Conservation (phyloP, 2,329 filamentous ascomycete genomes). For the Chalaropsis ovoidea region DNA sequence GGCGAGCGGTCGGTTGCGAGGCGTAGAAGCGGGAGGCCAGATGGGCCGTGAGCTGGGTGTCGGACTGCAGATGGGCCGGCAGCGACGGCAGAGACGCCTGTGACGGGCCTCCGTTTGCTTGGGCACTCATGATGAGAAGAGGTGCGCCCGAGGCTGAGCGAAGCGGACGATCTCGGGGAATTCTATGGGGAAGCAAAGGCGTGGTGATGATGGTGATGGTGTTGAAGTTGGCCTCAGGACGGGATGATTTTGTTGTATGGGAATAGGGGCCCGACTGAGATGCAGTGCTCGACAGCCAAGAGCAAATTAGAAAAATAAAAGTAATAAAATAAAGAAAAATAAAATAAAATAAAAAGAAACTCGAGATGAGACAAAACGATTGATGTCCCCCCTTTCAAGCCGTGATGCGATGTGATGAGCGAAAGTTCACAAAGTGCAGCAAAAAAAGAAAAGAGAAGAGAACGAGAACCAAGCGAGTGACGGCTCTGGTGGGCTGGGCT, state of each 20-base stretch:
- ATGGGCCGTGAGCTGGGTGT: conserved; percentile 70
- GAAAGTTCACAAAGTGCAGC: not conserved
- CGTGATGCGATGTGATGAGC: not conserved
- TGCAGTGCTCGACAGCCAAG: not conserved
- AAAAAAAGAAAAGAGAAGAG: not conserved
- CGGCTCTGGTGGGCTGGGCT: conserved; percentile 13
- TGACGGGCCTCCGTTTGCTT: conserved; percentile 34
- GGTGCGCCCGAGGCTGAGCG: conserved; percentile 3
- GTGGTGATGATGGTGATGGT: not conserved
- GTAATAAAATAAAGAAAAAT: not conserved
- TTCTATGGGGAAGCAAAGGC: not conserved
- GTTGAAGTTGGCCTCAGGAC: not conserved
- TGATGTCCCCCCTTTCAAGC: not conserved
- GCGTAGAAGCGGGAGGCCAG: conserved; percentile 87
- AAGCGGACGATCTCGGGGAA: too few species aligned
- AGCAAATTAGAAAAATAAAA: conserved; percentile 4
- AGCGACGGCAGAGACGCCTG: conserved; percentile 78
- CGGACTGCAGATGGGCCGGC: conserved; percentile 70
- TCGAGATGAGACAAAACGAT: not conserved
- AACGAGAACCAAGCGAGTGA: conserved; percentile 10
- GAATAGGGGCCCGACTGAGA: not conserved
- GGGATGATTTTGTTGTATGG: not conserved
- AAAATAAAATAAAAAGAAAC: not conserved
- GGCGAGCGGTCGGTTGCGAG: conserved; percentile 70
- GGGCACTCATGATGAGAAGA: conserved; percentile 47